Conservation (phyloP, 164 flowering plant species). For the Sextonia rubra region DNA sequence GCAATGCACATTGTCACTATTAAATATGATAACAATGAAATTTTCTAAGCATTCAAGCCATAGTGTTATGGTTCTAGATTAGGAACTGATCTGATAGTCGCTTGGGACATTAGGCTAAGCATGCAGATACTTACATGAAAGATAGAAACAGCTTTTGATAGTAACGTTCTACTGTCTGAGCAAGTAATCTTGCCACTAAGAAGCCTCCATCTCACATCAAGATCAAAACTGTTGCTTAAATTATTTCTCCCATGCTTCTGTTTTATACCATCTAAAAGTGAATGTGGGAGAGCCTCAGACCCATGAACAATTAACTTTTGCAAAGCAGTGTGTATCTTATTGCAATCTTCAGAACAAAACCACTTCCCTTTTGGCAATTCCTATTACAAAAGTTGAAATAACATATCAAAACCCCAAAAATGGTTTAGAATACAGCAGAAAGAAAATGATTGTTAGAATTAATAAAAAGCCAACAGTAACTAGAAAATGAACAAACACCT, state of each 20-base stretch:
- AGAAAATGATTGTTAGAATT: conserved; percentile 2
- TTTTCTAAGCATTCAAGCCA: background rate
- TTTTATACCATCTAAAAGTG: conserved; percentile 36
- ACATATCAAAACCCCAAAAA: conserved; percentile 2
- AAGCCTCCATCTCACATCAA: conserved; percentile 77
- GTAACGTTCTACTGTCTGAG: conserved; percentile 41
- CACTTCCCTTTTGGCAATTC: conserved; percentile 82
- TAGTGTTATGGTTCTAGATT: background rate
- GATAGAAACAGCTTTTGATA: conserved; percentile 60
- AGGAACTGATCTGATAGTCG: background rate
- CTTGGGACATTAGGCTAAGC: background rate
- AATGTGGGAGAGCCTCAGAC: conserved; percentile 46
- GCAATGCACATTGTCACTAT: no score
- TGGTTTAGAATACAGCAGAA: background rate
- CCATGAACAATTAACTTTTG: conserved; percentile 42
- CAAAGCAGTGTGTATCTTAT: conserved; percentile 45
- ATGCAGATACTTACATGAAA: conserved; percentile 60
- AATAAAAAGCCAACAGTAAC: conserved; percentile 1
- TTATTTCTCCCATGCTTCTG: conserved; percentile 36
- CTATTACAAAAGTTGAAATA: conserved; percentile 31
- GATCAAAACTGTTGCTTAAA: conserved; percentile 10
- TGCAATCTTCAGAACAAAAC: conserved; percentile 76
- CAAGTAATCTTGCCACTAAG: conserved; percentile 49
- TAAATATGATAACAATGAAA: no score
- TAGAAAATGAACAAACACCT: conserved; percentile 34